Evolutionary conservation across 2,329 filamentous ascomycete species (phyloP), one percentile per base, ranked within the genome.

Genomic region (Cordyceps cateniannulata): DNA sequence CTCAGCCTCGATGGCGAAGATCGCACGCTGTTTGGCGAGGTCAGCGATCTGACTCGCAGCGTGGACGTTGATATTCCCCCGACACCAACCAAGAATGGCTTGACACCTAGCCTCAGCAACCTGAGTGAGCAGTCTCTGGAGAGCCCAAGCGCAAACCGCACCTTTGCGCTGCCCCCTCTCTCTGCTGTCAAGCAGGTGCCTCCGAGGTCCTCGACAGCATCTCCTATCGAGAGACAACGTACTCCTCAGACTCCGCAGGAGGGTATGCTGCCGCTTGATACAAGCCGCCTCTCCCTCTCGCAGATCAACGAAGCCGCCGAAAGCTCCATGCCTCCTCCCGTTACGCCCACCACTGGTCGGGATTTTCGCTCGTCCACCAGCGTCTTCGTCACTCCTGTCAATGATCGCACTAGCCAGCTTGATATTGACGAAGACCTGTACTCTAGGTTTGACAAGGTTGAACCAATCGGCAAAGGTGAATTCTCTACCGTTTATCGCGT

Each of bases 401-500:
- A 90, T 66, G 84, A 82, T 8, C 84, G 88, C 61, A 84, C 83
- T n/a, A 82, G 84, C 38, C 84, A 85, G 50, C 86, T 96, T 63
- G 82, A 78, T 18, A 67, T 93, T 18, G 93, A 98, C 69, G 83
- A 85, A 24, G 85, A 84, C 57, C 77, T 97, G 56, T 85, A 84
- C 14, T 82, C 85, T 3, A 85, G 89, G 59, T 99, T 99, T 70
- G 85, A 88, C 59, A 89, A 88, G 63, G 88, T 96, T 14, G 89
- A 91, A 67, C 81, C 87, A 62, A 83, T 93, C 65, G 93, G 93
- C 52, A 87, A 87, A 62, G 95, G 95, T 62, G 93, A 97, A 71
- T 99, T 99, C 70, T 98, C 95, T 0, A 85, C 89, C 60, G 95
- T 99, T 1, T 99, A 91, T 72, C 86, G 88, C 40, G 93, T 96